A percentile compares a stretch with the other conserved stretches of the same genome.
Conservation (phyloP, 129 eudicot genomes). For the Escallonia rubra region DNA sequence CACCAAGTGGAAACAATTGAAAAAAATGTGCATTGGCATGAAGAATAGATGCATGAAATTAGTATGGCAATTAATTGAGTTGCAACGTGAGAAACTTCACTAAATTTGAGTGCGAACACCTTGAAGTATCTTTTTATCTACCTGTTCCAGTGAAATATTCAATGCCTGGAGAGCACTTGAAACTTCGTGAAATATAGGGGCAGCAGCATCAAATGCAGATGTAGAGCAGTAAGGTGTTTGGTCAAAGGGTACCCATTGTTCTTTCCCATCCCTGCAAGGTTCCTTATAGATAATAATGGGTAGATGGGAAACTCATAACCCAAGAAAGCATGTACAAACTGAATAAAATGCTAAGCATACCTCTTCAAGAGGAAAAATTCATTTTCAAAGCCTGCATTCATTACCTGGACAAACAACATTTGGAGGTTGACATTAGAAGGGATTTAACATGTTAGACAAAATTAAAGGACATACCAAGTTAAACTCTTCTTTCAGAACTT, state of each 20-base stretch:
- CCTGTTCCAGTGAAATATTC: constrained; percentile 88
- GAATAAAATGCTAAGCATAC: constrained; percentile 33
- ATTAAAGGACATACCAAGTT: constrained; percentile 52
- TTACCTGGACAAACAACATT: constrained; percentile 46
- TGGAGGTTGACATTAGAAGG: constrained; percentile 3
- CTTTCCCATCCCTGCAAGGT: constrained; percentile 61
- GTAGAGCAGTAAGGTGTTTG: constrained; percentile 68
- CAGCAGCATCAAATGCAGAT: constrained; percentile 78
- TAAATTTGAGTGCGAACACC: neutral
- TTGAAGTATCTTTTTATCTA: constrained; percentile 13
- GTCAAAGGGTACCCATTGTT: constrained; percentile 89
- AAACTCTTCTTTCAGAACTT: constrained; percentile 79
- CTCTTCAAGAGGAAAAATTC: constrained; percentile 82
- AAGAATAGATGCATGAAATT: neutral
- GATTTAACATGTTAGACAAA: neutral
- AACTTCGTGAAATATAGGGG: constrained; percentile 69
- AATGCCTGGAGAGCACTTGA: constrained; percentile 56
- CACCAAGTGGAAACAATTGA: neutral
- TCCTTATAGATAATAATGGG: constrained; percentile 12
- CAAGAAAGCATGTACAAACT: constrained; percentile 13
- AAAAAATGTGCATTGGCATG: neutral
- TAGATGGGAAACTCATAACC: constrained; percentile 6
- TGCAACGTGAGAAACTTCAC: constrained; percentile 1
- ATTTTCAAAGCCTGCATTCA: constrained; percentile 93
- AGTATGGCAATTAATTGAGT: neutral